Percentiles rank a stretch among this genome's conserved stretches.
These are phyloP conservation scores for Lobosporangium transversale DNA, from an alignment of 192 early-diverging fungal species.

Conservation along the genomic window DNA sequence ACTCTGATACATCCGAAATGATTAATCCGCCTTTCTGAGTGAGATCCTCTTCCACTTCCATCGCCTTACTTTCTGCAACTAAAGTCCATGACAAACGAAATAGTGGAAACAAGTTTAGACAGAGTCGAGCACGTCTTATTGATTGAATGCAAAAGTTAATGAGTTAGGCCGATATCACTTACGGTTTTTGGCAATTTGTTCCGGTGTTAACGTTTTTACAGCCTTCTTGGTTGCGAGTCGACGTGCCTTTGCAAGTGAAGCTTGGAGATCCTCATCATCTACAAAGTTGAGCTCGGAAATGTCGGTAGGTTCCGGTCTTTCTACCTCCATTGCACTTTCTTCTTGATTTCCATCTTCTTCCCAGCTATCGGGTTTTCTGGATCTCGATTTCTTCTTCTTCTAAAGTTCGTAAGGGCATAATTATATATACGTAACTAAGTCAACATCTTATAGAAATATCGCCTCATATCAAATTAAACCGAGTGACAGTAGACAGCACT, in stretches of 20 bases:
- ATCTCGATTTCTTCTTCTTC: constrained; percentile 68
- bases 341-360: constrained; percentile 63
- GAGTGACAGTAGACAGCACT: too few relatives aligned
- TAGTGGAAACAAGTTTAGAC: too few relatives aligned
- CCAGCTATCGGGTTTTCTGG: constrained; percentile 52
- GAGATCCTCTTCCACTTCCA: constrained; percentile 58
- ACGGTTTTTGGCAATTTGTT: constrained; percentile 72
- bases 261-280: constrained; percentile 95
- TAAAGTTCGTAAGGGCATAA: constrained; percentile 17
- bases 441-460: too few relatives aligned
- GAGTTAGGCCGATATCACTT: too few relatives aligned
- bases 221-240: constrained; percentile 67
- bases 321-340: constrained; percentile 44
- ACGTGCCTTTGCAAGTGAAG: constrained; percentile 81
- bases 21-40: constrained; percentile 61
- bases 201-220: constrained; percentile 57
- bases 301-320: constrained; percentile 28
- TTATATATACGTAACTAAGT: too few relatives aligned
- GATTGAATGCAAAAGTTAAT: too few relatives aligned
- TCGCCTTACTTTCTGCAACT: constrained; percentile 49
- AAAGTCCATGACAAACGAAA: too few relatives aligned
- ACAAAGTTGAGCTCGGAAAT: constrained; percentile 79
- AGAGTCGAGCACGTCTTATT: too few relatives aligned
- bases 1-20: constrained; percentile 90
- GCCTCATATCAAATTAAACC: too few relatives aligned